Evolutionary conservation across 169 alveolate species (phyloP).

Genomic region (Cryptosporidium xiaoi): DNA sequence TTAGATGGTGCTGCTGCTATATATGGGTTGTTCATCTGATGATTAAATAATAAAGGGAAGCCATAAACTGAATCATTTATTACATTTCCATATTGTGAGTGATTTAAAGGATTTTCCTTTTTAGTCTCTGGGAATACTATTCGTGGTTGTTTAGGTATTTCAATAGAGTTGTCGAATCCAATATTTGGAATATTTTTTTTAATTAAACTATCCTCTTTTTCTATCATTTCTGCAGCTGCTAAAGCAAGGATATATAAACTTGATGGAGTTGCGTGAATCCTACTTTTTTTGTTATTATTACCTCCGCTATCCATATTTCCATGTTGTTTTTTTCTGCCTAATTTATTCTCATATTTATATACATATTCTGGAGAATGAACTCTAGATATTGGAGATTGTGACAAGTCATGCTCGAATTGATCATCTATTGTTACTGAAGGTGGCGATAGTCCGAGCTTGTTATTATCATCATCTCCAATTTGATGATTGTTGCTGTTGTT

Average conservation of each 20-base stretch:
- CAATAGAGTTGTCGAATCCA: slow-evolving; percentile 1
- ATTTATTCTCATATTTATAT: slow-evolving; percentile 19
- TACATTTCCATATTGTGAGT: slow-evolving; percentile 3
- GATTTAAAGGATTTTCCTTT: not conserved
- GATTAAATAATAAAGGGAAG: slow-evolving; percentile 25
- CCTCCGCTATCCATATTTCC: no score
- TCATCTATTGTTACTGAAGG: slow-evolving; percentile 35
- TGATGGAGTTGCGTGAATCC: not conserved
- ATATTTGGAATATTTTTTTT: not conserved
- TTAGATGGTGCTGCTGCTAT: not conserved
- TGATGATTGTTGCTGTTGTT: not conserved
- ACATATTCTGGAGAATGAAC: slow-evolving; percentile 11
- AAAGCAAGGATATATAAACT: slow-evolving; percentile 43
- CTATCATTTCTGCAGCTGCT: slow-evolving; percentile 57
- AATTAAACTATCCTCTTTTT: slow-evolving; percentile 11
- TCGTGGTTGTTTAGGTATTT: not conserved
- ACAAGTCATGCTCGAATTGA: slow-evolving; percentile 2
- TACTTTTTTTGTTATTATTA: not conserved
- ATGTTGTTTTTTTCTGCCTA: no score
- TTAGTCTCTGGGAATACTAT: not conserved
- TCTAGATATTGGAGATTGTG: slow-evolving; percentile 44
- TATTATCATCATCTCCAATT: not conserved
- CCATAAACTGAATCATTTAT: not conserved
- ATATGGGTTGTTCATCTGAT: slow-evolving; percentile 7
- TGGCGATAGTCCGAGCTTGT: not conserved